Percentiles rank a stretch among this genome's conserved stretches.
phyloP scores from a whole-genome alignment of 225 moss, liverwort and hornwort species.

The Marchantia polymorpha region DNA sequence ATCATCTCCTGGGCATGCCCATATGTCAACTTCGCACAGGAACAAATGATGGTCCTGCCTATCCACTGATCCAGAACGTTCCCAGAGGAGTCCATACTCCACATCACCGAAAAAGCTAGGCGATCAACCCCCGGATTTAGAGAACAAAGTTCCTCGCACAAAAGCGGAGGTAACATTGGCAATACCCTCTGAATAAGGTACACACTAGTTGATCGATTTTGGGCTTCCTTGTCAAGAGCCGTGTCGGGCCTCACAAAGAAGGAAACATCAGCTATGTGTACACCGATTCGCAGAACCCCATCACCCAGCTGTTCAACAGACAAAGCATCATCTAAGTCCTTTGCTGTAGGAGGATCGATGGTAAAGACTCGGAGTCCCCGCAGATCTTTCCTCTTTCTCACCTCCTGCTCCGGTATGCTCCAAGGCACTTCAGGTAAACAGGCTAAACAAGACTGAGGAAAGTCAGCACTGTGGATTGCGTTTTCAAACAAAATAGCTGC shows the following conservation, averaged over 20 bases:
- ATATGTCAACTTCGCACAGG: conserved; percentile 90
- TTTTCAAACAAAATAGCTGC: conserved; percentile 86
- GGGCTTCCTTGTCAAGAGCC: conserved; percentile 82
- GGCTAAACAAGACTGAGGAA: conserved; percentile 58
- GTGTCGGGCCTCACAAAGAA: conserved; percentile 72
- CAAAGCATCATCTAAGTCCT: conserved; percentile 93
- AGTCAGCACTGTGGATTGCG: conserved; percentile 70
- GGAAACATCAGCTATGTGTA: conserved; percentile 97
- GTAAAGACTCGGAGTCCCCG: conserved; percentile 71
- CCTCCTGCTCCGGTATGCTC: conserved; percentile 68
- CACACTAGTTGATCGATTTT: conserved; percentile 83
- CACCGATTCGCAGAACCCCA: conserved; percentile 69
- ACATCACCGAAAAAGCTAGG: conserved; percentile 81
- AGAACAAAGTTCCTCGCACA: conserved; percentile 94
- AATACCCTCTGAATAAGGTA: conserved; percentile 90
- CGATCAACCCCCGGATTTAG: conserved; percentile 93
- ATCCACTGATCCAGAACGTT: conserved; percentile 90
- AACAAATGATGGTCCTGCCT: conserved; percentile 78
- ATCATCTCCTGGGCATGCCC: conserved; percentile 91
- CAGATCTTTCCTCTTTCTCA: conserved; percentile 64
- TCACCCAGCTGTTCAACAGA: conserved; percentile 65
- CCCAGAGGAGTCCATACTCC: conserved; percentile 68
- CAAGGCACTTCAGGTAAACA: conserved; percentile 84
- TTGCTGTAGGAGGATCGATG: conserved; percentile 85
- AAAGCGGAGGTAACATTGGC: conserved; percentile 82